Base-by-base conservation (phyloP, 768 basidiomycete species). In the Strobilomyces dryophilus region DNA sequence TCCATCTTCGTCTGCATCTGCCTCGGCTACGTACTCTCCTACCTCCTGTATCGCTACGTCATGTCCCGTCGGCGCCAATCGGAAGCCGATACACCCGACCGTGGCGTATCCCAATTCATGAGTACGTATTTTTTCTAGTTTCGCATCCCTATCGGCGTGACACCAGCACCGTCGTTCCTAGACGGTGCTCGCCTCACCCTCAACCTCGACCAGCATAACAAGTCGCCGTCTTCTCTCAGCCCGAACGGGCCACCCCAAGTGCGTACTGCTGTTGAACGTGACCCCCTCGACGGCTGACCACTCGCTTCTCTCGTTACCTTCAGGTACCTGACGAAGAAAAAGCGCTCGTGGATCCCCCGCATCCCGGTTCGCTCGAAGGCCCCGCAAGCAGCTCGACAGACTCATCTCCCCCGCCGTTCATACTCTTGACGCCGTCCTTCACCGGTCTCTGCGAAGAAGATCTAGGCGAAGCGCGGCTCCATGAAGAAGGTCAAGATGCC, bases 181-280 rank as follows among this genome's bases (percentile, higher is more conserved):
- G 65, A 67, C 17, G 66, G 65, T 4, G 53, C 47, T 45, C 66
- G 67, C 20, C 63, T 67, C 43, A 58, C 63, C 9, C 58, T 69
- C 18, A 63, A 53, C 46, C 18, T 65, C 18, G 40, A 55, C 31
- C 27, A 56, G 18, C 41, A 29, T 42, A 27, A 32, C 43, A 58
- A 50, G 41, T 29, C 56, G 14, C 32, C 45, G 0, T 24, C 51
- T 15, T 27, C 51, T n/a, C 24, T 20, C 0, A 40, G 31, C 4
- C 31, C 20, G 41, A 44, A 34, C 46, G 52, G 47, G 40, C 45
- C 54, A 9, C 52, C 47, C 6, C 27, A 55, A 20, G 65, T 66
- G 35, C 26, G 66, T 62, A n/a, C 18, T 26, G 21, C 15, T 3
- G 5, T 29, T 29, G 29, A 8, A 24, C 24, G 24, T 24, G 24